Evolutionary conservation across 1,139 yeast genomes (phyloP).

Genomic region (Yamadazyma sp.): DNA sequence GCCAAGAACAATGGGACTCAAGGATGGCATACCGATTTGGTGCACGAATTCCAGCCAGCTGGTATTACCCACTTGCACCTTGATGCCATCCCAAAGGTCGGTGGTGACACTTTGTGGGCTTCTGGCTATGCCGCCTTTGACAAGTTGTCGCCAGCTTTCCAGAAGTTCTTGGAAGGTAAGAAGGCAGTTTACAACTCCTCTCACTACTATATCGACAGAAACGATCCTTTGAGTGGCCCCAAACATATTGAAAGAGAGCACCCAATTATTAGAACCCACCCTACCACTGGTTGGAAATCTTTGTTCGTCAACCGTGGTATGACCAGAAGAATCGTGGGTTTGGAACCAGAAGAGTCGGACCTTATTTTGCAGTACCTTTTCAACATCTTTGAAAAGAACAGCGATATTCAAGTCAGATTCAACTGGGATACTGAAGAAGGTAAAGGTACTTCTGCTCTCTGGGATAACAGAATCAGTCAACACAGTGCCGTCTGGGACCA

Average conservation of each 20-base stretch:
- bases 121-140: constrained; percentile 43
- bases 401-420: constrained; percentile 52
- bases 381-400: constrained; percentile 32
- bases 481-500: constrained; percentile 55
- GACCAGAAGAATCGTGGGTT: constrained; percentile 12
- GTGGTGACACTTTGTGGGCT: constrained; percentile 39
- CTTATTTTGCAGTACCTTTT: constrained; percentile 34
- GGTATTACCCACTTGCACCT: constrained; percentile 39
- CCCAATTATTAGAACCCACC: constrained; percentile 42
- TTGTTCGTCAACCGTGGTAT: constrained; percentile 38
- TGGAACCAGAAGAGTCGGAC: constrained; percentile 33
- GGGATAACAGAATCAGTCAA: constrained; percentile 58
- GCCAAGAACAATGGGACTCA: constrained; percentile 31
- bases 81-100: constrained; percentile 34
- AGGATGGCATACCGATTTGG: constrained; percentile 39
- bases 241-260: constrained; percentile 38
- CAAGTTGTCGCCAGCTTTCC: constrained; percentile 37
- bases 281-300: constrained; percentile 45
- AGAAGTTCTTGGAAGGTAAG: constrained; percentile 37
- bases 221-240: constrained; percentile 36
- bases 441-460: constrained; percentile 51
- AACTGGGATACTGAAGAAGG: constrained; percentile 53
- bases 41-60: constrained; percentile 38
- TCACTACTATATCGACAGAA: constrained; percentile 32
- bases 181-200: constrained; percentile 37